These are phyloP conservation scores for Pichia sp. DNA, from an alignment of 1,139 yeast genomes.

Conservation along the genomic window DNA sequence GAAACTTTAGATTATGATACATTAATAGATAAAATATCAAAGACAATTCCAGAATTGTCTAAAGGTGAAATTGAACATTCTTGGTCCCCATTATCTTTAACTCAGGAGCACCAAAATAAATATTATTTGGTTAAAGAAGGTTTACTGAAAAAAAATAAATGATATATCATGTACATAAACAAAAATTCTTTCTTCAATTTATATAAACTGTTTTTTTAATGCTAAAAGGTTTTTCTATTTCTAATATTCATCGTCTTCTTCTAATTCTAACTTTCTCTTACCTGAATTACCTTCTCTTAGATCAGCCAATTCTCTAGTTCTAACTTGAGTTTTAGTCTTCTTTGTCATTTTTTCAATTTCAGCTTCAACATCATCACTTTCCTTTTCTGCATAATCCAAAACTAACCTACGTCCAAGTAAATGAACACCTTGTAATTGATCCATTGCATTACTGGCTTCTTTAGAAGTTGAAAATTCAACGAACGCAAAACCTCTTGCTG, in stretches of 20 bases:
- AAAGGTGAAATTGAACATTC: constrained; percentile 34
- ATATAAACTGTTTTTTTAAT: too few relatives aligned
- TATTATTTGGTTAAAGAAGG: constrained; percentile 38
- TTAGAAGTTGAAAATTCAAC: constrained; percentile 83
- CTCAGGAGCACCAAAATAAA: constrained; percentile 28
- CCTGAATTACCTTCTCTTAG: constrained; percentile 56
- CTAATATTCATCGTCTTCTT: constrained; percentile 26
- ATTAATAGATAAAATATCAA: constrained; percentile 23
- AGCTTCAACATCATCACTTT: constrained; percentile 75
- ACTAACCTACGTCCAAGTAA: constrained; percentile 91
- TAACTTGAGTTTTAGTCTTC: constrained; percentile 76
- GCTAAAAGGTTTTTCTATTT: neutral
- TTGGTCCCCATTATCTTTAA: constrained; percentile 34
- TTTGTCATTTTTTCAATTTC: constrained; percentile 86
- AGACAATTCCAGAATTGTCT: constrained; percentile 19
- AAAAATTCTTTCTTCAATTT: too few relatives aligned
- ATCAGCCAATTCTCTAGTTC: constrained; percentile 67
- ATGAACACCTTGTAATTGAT: constrained; percentile 91
- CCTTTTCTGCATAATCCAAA: constrained; percentile 88
- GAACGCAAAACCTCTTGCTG: constrained; percentile 96
- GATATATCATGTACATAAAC: neutral
- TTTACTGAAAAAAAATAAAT: constrained; percentile 30
- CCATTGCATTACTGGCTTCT: constrained; percentile 96
- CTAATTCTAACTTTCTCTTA: constrained; percentile 55
- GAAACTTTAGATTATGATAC: constrained; percentile 26